Evolutionary conservation across 164 flowering plant genomes (phyloP), one percentile per base, ranked within the genome.

Genomic region (Stephania yunnanensis): DNA sequence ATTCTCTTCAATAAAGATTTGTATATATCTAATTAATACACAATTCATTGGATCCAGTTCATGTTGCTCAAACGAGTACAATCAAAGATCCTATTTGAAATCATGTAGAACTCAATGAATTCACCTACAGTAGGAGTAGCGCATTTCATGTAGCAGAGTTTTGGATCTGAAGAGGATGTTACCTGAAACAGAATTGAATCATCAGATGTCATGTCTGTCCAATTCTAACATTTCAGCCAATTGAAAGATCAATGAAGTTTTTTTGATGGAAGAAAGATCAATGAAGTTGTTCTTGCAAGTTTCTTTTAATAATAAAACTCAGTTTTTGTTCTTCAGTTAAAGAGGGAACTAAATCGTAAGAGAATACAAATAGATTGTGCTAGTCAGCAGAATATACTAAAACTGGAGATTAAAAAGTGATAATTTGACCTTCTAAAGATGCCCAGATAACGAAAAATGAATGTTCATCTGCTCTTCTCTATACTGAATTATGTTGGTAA

Each of bases 171-270:
- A 25, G 61, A 53, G 31, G 42, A 69, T 69, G 36, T 69, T 52
- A 20, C 72, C 65, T 50, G 46, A 74, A 74, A 68, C 58, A 74
- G 67, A 74, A 78, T 10, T 48, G 48, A 78, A 71, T 19, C 44
- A 19, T 70, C 67, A 68, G 45, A 63, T 70, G 61, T 78, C 31
- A 42, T 46, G n/a, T 63, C 6, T 58, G 42, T 31, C 1, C 20
- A 19, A 19, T 48, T 73, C 36, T 46, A 58, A 46, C 13, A 70
- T 55, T 36, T 50, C 46, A 66, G 64, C 46, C 50, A 50, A 67
- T 65, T 66, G 19, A 36, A 31, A 6, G 78, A 66, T 71, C 50
- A 50, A 55, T 7, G 71, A 31, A 46, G 6, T 42, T 29, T 25
- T 46, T 10, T 25, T 25, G 25, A 25, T 25, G 25, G 25, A 25